These are phyloP conservation scores for Alternaria longipes DNA, from an alignment of 2,329 filamentous ascomycete species.

Conservation along the genomic window DNA sequence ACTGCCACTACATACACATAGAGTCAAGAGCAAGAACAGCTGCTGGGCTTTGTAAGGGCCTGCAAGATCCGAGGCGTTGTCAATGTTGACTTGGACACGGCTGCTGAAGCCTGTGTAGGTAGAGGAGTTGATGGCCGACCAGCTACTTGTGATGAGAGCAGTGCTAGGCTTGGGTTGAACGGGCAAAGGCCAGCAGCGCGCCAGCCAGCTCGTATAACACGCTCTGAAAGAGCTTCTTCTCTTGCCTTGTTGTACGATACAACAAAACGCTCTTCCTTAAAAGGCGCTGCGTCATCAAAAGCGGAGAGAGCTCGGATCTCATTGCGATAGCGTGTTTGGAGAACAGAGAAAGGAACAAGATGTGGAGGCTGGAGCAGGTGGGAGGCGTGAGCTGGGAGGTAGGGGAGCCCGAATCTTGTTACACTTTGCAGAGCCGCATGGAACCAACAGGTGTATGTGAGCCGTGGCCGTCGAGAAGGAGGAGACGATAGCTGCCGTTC, in stretches of 20 bases:
- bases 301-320: slow-evolving; percentile 16
- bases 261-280: slow-evolving; percentile 30
- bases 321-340: slow-evolving; percentile 3
- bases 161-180: slow-evolving; percentile 18
- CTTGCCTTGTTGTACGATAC: slow-evolving; percentile 19
- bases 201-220: slow-evolving; percentile 22
- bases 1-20: background rate
- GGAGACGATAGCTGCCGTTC: background rate
- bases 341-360: background rate
- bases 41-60: slow-evolving; percentile 1
- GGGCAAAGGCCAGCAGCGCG: slow-evolving; percentile 18
- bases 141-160: slow-evolving; percentile 14
- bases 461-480: background rate
- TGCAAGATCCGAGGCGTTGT: slow-evolving; percentile 12
- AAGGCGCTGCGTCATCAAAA: slow-evolving; percentile 17
- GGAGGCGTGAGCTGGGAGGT: background rate
- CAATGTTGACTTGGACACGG: background rate
- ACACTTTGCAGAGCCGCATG: background rate
- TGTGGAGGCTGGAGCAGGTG: background rate
- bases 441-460: background rate
- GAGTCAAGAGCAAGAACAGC: background rate
- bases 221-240: slow-evolving; percentile 17
- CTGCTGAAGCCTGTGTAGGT: background rate
- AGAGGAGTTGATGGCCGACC: background rate
- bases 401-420: background rate